A percentile compares a stretch with the other conserved stretches of the same genome.
phyloP scores from a whole-genome alignment of 2,329 filamentous ascomycete species.

The Colletotrichum liriopes region DNA sequence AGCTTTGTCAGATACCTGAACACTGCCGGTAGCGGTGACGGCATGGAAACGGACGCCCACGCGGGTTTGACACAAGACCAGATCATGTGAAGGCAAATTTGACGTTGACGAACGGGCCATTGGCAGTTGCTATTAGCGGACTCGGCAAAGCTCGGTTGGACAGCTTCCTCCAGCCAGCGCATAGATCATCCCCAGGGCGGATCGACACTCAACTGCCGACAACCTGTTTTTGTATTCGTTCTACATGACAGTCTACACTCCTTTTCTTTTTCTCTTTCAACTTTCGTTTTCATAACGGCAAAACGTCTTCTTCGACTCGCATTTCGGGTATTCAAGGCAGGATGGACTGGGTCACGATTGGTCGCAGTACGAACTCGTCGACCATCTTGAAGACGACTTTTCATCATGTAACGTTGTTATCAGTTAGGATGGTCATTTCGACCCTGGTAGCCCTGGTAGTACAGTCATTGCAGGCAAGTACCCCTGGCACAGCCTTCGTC shows the following conservation, averaged over 20 bases:
- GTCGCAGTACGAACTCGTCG: background rate
- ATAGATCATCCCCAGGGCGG: background rate
- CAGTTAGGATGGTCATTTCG: conserved; percentile 3
- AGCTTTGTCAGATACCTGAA: conserved; percentile 95
- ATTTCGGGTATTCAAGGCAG: conserved; percentile 3
- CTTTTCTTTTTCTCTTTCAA: background rate
- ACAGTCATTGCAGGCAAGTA: conserved; percentile 10
- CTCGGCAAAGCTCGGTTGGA: background rate
- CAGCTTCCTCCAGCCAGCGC: background rate
- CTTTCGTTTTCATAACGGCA: conserved; percentile 16
- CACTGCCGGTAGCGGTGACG: conserved; percentile 73
- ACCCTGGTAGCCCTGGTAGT: background rate
- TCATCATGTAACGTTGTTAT: conserved; percentile 20
- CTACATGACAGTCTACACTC: conserved; percentile 1
- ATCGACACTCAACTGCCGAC: background rate
- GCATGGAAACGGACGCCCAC: conserved; percentile 87
- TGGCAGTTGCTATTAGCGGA: background rate
- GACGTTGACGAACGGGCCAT: background rate
- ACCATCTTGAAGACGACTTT: background rate
- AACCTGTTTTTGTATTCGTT: conserved; percentile 22
- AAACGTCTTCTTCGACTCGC: conserved; percentile 19
- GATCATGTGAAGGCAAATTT: conserved; percentile 80
- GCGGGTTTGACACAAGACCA: conserved; percentile 93
- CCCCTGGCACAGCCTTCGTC: conserved; percentile 8
- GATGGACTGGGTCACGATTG: background rate